Evolutionary conservation across 2,329 filamentous ascomycete genomes (phyloP).

Genomic region (Trichophyton rubrum): DNA sequence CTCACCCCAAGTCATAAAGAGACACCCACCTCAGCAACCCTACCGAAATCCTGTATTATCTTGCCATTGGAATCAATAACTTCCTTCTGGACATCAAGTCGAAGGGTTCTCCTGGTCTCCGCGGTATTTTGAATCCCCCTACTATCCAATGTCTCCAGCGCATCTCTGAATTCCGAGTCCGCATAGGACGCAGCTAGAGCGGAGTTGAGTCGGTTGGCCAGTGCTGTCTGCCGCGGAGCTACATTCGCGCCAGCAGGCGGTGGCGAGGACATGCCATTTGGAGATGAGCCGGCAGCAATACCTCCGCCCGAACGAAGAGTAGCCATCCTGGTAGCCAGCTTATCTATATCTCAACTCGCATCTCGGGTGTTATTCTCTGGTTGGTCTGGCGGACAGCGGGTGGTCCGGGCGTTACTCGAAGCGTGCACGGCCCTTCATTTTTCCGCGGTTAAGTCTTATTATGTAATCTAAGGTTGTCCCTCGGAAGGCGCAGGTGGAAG

Average conservation of each 20-base stretch:
- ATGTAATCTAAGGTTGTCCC: neutral
- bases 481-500: neutral
- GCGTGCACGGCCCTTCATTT: neutral
- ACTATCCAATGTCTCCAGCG: conserved; percentile 63
- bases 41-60: conserved; percentile 76
- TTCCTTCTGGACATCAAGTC: conserved; percentile 77
- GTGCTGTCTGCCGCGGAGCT: conserved; percentile 43
- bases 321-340: neutral
- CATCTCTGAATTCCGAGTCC: conserved; percentile 80
- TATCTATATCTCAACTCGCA: neutral
- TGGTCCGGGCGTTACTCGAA: neutral
- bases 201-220: conserved; percentile 69
- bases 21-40: conserved; percentile 63
- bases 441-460: neutral
- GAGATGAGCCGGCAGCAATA: neutral
- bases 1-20: neutral
- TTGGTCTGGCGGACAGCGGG: too few species aligned
- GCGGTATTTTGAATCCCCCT: conserved; percentile 60
- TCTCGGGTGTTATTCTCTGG: neutral
- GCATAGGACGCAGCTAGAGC: conserved; percentile 87
- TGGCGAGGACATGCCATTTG: conserved; percentile 8
- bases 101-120: conserved; percentile 64
- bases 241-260: conserved; percentile 1
- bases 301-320: conserved; percentile 4
- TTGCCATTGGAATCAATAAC: conserved; percentile 86